Base-by-base conservation (phyloP, 1,284 basidiomycete species). In the Xerocomus amazonicus region DNA sequence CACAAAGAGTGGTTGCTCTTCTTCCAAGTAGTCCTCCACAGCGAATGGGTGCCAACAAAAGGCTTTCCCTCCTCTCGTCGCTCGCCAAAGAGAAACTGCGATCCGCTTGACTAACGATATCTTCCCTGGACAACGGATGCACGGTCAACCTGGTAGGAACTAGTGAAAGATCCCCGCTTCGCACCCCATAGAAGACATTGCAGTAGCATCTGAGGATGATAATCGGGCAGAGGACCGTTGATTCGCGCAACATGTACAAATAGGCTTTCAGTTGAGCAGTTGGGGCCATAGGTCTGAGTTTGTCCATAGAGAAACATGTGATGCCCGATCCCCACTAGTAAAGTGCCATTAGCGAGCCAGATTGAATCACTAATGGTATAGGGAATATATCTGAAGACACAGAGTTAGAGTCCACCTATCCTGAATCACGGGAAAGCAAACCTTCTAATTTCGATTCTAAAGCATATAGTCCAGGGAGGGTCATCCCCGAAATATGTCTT, bases 101-200 rank as follows among this genome's bases (percentile, higher is more conserved):
- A 92, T 83, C 16, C 81, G 79, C 60, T 93, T 93, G 40, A 94
- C 92, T 5, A 94, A 67, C 51, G 87, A 85, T 43, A 90, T 69
- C 70, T 94, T 93, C 46, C 84, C 90, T 92, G 59, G 1, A 48
- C 37, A 45, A 40, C 35, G 17, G 6, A 38, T 48, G n/a, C 50
- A 36, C 45, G 12, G 42, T 37, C 29, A 39, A 38, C 29, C 12
- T 16, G 4, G 34, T 27, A 31, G 41, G 13, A 8, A 2, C n/a
- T 32, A 37, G 32, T 14, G 10, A 48, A 13, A 43, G 13, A 27
- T 32, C 2, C 19, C 17, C 36, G 2, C n/a, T 31, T 56, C 81
- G 53, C 56, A 94, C 92, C 86, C 91, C 93, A 95, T 12, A 95
- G 70, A 37, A 97, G 73, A 61, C 90, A 93, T 61, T 96, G 94